Conservation (phyloP, 23 red algal species). For the Gracilaria gracilis region DNA sequence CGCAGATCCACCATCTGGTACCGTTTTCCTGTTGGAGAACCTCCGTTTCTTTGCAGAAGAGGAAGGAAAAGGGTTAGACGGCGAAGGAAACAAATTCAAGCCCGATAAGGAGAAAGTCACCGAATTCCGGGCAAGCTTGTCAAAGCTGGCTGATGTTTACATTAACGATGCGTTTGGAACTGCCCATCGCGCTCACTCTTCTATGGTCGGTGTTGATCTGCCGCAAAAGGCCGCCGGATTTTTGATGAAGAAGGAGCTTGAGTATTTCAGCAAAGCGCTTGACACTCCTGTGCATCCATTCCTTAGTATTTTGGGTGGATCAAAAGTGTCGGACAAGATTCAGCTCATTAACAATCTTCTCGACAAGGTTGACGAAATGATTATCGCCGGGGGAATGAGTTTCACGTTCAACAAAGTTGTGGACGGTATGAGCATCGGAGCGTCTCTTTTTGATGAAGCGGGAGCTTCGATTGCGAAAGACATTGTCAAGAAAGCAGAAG, state of each 20-base stretch:
- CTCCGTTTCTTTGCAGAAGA: slow-evolving; percentile 89
- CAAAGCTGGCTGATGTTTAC: slow-evolving; percentile 86
- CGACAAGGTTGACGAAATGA: slow-evolving; percentile 98
- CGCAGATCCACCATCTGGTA: slow-evolving; percentile 76
- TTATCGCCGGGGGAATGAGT: slow-evolving; percentile 94
- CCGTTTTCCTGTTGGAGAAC: slow-evolving; percentile 93
- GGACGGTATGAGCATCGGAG: slow-evolving; percentile 84
- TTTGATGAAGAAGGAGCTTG: slow-evolving; percentile 98
- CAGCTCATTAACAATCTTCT: slow-evolving; percentile 90
- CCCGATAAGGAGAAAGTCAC: slow-evolving; percentile 58
- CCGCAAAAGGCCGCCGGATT: slow-evolving; percentile 81
- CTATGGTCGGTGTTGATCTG: slow-evolving; percentile 92
- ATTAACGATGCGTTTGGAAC: slow-evolving; percentile 99
- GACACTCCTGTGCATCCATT: slow-evolving; percentile 80
- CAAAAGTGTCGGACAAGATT: slow-evolving; percentile 97
- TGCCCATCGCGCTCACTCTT: slow-evolving; percentile 92
- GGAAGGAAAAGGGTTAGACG: slow-evolving; percentile 91
- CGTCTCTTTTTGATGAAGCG: slow-evolving; percentile 88
- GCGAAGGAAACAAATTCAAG: slow-evolving; percentile 89
- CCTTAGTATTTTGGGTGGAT: slow-evolving; percentile 89
- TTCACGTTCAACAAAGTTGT: slow-evolving; percentile 94
- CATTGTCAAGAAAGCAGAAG: slow-evolving; percentile 84
- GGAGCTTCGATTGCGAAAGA: slow-evolving; percentile 81
- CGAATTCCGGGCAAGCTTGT: slow-evolving; percentile 74
- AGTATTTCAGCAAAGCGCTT: slow-evolving; percentile 91